phyloP scores from a whole-genome alignment of 345 rosid genomes.

The Dipteronia sinensis region DNA sequence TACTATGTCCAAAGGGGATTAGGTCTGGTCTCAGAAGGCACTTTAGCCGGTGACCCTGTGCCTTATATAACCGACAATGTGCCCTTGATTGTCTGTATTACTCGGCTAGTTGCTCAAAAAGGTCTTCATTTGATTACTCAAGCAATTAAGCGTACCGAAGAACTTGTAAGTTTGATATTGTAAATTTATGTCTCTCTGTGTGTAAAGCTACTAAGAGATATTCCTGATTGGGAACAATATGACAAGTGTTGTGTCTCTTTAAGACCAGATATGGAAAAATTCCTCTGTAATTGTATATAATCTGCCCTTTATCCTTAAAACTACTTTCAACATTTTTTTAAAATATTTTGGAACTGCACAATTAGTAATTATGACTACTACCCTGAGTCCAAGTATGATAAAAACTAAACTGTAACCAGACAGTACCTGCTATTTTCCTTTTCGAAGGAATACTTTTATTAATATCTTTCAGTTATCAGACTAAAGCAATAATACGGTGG shows the following conservation, averaged over 20 bases:
- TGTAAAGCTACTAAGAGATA: background rate
- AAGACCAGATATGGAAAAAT: background rate
- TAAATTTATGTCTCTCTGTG: background rate
- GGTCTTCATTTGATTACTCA: conserved; percentile 65
- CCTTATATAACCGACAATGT: conserved; percentile 25
- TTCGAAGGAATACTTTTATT: background rate
- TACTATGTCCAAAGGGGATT: conserved; percentile 51
- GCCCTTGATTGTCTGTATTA: conserved; percentile 57
- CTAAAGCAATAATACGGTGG: background rate
- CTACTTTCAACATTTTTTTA: background rate
- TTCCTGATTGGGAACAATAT: background rate
- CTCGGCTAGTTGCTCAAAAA: conserved; percentile 60
- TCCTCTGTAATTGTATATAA: background rate
- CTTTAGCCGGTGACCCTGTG: conserved; percentile 11
- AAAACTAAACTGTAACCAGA: background rate
- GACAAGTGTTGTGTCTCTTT: background rate
- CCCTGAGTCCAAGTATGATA: background rate
- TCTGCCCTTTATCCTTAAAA: background rate
- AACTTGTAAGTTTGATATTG: conserved; percentile 41
- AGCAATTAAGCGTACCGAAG: conserved; percentile 45
- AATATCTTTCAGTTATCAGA: background rate
- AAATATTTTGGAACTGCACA: background rate
- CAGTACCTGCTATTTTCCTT: background rate
- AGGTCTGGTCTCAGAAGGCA: conserved; percentile 42
- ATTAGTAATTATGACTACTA: background rate